These are phyloP conservation scores for Colletotrichum lindemuthianum DNA, from an alignment of 2,329 filamentous ascomycete genomes.

Conservation along the genomic window DNA sequence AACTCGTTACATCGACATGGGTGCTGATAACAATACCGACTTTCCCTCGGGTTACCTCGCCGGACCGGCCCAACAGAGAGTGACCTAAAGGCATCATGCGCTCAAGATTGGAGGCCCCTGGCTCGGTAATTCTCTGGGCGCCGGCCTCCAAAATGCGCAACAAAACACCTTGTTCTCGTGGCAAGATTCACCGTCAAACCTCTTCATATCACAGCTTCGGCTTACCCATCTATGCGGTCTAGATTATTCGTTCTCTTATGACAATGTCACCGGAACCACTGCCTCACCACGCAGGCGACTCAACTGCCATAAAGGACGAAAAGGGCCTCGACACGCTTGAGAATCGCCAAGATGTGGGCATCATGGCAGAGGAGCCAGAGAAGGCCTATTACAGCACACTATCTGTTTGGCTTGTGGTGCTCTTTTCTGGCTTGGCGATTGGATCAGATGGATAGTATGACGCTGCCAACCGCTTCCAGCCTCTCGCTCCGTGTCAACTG, in stretches of 20 bases:
- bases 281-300: not conserved
- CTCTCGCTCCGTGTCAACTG: not conserved
- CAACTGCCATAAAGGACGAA: not conserved
- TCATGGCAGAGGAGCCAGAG: slow-evolving; percentile 14
- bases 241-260: too few species aligned
- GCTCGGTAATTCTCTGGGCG: too few species aligned
- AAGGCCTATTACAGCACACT: slow-evolving; percentile 50
- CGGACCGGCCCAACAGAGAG: slow-evolving; percentile 23
- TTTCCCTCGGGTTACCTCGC: slow-evolving; percentile 22
- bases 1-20: slow-evolving; percentile 12
- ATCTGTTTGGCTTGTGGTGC: slow-evolving; percentile 54
- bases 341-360: not conserved
- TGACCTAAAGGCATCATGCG: not conserved
- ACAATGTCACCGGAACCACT: too few species aligned
- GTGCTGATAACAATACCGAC: slow-evolving; percentile 14
- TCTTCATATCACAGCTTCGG: too few species aligned
- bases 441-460: slow-evolving; percentile 56
- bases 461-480: slow-evolving; percentile 8
- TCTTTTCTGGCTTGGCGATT: slow-evolving; percentile 57
- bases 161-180: too few species aligned
- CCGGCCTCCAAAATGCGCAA: too few species aligned
- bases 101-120: too few species aligned
- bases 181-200: too few species aligned
- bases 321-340: not conserved
- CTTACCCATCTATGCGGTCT: too few species aligned